Evolutionary conservation across 371 early-diverging fungal species (phyloP).

Genomic region (Mucor mucedo): DNA sequence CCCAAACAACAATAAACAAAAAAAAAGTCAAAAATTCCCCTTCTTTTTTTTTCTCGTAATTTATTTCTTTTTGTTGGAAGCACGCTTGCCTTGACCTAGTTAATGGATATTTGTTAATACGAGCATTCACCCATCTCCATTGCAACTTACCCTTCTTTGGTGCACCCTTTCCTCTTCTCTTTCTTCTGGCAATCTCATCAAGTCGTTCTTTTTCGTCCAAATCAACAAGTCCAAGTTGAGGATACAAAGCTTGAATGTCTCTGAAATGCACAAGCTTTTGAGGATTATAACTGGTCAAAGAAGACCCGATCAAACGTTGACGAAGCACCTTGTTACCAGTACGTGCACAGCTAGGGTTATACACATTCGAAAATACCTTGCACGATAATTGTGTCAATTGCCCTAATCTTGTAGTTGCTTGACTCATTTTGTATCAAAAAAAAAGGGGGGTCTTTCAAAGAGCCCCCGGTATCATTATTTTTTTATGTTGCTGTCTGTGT

Average conservation of each 20-base stretch:
- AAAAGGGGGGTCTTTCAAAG: not conserved
- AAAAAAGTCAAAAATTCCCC: slow-evolving; percentile 1
- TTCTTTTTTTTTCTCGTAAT: slow-evolving; percentile 12
- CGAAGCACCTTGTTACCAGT: slow-evolving; percentile 78
- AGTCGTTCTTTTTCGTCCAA: slow-evolving; percentile 71
- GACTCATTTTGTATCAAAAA: slow-evolving; percentile 19
- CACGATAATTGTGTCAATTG: slow-evolving; percentile 68
- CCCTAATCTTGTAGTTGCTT: slow-evolving; percentile 44
- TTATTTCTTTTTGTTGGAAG: slow-evolving; percentile 67
- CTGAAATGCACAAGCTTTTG: slow-evolving; percentile 61
- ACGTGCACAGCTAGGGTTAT: slow-evolving; percentile 74
- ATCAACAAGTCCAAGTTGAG: slow-evolving; percentile 66
- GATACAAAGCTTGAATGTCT: slow-evolving; percentile 63
- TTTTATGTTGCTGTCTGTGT: too few species aligned
- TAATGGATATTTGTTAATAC: not conserved
- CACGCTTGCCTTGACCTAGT: slow-evolving; percentile 68
- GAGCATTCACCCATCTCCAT: too few species aligned
- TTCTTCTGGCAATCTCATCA: slow-evolving; percentile 71
- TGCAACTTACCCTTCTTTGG: slow-evolving; percentile 74
- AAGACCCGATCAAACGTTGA: slow-evolving; percentile 69
- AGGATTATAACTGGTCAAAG: slow-evolving; percentile 72
- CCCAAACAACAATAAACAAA: not conserved
- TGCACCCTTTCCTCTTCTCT: slow-evolving; percentile 81
- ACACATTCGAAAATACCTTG: slow-evolving; percentile 70
- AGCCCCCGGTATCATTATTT: too few species aligned